These are phyloP conservation scores for Huntiella decipiens DNA, from an alignment of 2,329 filamentous ascomycete species.

Conservation along the genomic window DNA sequence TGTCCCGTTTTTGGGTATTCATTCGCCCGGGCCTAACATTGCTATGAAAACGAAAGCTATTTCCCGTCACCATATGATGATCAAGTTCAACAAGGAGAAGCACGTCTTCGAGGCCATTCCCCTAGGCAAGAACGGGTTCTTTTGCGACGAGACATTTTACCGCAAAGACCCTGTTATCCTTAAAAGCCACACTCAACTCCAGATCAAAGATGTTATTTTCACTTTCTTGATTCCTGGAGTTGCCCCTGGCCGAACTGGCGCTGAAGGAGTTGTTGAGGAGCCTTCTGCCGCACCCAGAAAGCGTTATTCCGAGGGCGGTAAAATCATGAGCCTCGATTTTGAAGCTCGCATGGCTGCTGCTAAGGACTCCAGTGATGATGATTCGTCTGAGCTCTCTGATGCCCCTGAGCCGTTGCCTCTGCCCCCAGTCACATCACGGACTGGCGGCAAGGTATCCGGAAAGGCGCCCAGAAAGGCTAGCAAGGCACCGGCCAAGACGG, in stretches of 20 bases:
- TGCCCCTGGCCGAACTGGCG: conserved; percentile 36
- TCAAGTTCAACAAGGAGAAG: conserved; percentile 45
- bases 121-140: conserved; percentile 47
- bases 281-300: conserved; percentile 23
- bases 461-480: conserved; percentile 2
- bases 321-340: conserved; percentile 58
- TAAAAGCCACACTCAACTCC: conserved; percentile 44
- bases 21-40: conserved; percentile 45
- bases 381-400: conserved; percentile 22
- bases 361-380: conserved; percentile 35
- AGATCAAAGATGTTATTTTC: conserved; percentile 53
- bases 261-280: conserved; percentile 35
- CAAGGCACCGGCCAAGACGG: background rate
- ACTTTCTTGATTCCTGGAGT: conserved; percentile 49
- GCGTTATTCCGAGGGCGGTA: conserved; percentile 36
- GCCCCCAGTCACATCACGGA: conserved; percentile 9
- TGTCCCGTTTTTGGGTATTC: conserved; percentile 51
- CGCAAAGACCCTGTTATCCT: conserved; percentile 37
- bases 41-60: conserved; percentile 50
- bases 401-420: conserved; percentile 13
- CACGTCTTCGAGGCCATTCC: conserved; percentile 46
- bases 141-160: conserved; percentile 42
- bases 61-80: conserved; percentile 54
- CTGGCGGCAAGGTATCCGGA: conserved; percentile 5
- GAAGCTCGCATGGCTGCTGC: conserved; percentile 40